phyloP scores from a whole-genome alignment of 371 early-diverging fungal species.

The Catenaria anguillulae region DNA sequence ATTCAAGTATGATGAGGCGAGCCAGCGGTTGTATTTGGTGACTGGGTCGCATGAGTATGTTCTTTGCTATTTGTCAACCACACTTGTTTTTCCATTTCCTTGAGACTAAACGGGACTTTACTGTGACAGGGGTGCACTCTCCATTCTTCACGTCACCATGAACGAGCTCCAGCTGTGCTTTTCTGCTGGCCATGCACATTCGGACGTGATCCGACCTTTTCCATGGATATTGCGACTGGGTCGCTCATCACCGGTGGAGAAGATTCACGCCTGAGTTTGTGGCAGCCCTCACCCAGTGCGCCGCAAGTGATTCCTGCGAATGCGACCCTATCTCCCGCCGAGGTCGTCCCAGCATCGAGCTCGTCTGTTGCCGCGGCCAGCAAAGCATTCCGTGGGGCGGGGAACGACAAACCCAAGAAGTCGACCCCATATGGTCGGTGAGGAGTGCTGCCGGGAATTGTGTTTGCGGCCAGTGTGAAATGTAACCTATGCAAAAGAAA shows the following conservation, averaged over 20 bases:
- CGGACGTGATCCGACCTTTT: conserved; percentile 51
- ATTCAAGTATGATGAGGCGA: conserved; percentile 49
- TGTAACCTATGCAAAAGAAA: no score
- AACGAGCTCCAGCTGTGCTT: conserved; percentile 50
- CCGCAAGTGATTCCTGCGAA: neutral
- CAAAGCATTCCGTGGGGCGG: neutral
- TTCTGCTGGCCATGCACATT: conserved; percentile 40
- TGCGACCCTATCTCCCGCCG: no score
- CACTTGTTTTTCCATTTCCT: neutral
- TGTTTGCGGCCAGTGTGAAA: no score
- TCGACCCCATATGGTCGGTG: neutral
- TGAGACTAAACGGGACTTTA: neutral
- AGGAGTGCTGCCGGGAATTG: no score
- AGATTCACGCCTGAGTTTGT: conserved; percentile 51
- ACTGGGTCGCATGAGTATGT: conserved; percentile 59
- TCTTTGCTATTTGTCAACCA: no score
- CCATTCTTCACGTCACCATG: conserved; percentile 52
- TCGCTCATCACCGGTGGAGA: conserved; percentile 57
- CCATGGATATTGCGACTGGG: conserved; percentile 40
- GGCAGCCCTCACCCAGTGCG: conserved; percentile 18
- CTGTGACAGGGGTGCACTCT: conserved; percentile 41
- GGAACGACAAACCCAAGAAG: neutral
- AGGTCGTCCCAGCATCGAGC: no score
- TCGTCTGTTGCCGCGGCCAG: neutral
- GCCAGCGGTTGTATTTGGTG: conserved; percentile 59